These are phyloP conservation scores for Calvatia gigantea DNA, from an alignment of 768 basidiomycete genomes.

Conservation along the genomic window DNA sequence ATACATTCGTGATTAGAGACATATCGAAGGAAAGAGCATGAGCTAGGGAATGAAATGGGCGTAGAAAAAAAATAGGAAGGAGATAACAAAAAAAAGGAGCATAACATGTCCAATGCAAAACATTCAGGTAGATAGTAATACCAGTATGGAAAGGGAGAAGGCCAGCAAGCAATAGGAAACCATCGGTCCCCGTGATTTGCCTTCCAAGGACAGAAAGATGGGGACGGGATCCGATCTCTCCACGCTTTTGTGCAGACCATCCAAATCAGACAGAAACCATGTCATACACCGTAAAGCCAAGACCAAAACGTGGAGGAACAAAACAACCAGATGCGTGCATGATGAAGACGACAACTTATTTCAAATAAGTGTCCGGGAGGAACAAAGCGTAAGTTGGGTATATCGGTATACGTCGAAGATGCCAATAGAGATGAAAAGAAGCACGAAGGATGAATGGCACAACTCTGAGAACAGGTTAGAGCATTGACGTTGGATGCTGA, in stretches of 20 bases:
- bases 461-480: background rate
- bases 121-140: no score
- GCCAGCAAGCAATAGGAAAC: no score
- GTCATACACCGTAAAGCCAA: background rate
- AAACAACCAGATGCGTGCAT: background rate
- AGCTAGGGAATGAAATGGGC: no score
- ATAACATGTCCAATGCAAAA: no score
- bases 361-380: background rate
- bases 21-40: no score
- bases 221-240: background rate
- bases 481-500: background rate
- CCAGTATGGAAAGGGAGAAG: no score
- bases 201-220: no score
- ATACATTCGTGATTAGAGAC: no score
- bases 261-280: background rate
- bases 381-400: background rate
- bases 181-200: no score
- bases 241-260: background rate
- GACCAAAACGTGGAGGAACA: background rate
- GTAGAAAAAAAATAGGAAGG: no score
- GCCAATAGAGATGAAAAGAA: background rate
- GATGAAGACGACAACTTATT: background rate
- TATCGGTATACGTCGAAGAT: background rate
- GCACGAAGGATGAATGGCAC: background rate
- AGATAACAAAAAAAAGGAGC: no score